Evolutionary conservation across 495 filamentous ascomycete species (phyloP).

Genomic region (Penicillium manginii): DNA sequence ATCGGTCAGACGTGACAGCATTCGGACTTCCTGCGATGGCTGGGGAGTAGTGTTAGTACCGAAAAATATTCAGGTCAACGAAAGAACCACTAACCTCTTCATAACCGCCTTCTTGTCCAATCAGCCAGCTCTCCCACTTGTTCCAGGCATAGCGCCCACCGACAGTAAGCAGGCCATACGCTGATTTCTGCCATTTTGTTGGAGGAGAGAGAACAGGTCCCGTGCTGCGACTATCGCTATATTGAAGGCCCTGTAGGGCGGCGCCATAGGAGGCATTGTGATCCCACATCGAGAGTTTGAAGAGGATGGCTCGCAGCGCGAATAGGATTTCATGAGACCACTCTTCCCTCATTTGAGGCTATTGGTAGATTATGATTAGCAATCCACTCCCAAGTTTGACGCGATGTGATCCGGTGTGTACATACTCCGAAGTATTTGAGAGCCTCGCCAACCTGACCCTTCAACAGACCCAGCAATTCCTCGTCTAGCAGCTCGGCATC

Average conservation of each 20-base stretch:
- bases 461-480: constrained; percentile 83
- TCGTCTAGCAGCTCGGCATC: constrained; percentile 96
- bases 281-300: constrained; percentile 96
- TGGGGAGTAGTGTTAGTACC: constrained; percentile 29
- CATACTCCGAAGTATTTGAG: constrained; percentile 80
- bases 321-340: constrained; percentile 87
- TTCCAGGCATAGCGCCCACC: constrained; percentile 86
- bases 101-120: constrained; percentile 72
- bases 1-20: constrained; percentile 69
- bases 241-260: constrained; percentile 85
- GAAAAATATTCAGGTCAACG: background rate
- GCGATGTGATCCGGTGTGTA: background rate
- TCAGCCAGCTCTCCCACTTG: constrained; percentile 86
- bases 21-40: constrained; percentile 55
- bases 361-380: background rate
- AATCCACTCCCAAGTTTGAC: background rate
- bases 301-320: constrained; percentile 75
- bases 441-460: constrained; percentile 84
- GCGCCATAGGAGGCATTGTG: constrained; percentile 95
- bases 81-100: constrained; percentile 52
- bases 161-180: constrained; percentile 85
- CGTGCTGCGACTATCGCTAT: constrained; percentile 77
- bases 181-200: constrained; percentile 75
- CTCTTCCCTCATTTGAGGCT: constrained; percentile 71
- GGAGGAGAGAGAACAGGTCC: constrained; percentile 63